phyloP scores from a whole-genome alignment of 2,329 filamentous ascomycete species.

The Cladophialophora exuberans region DNA sequence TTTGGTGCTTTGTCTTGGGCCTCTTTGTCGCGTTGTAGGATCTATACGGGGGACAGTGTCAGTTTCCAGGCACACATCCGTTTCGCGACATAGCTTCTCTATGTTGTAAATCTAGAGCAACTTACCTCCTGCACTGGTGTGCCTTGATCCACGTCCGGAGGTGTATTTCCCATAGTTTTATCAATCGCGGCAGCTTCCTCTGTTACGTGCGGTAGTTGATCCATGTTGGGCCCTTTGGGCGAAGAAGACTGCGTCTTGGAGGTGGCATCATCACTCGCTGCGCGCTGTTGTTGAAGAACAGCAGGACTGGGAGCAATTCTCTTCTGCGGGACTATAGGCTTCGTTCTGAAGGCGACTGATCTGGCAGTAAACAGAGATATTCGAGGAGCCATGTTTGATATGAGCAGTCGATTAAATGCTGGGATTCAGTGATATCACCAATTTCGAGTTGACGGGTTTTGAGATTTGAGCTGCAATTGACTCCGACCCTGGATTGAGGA shows the following conservation, averaged over 20 bases:
- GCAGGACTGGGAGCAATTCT: conserved; percentile 30
- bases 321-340: conserved; percentile 29
- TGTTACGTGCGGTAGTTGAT: conserved; percentile 61
- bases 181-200: conserved; percentile 67
- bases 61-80: no score
- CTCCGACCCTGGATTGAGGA: no score
- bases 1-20: conserved; percentile 66
- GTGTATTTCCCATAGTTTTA: conserved; percentile 59
- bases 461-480: background rate
- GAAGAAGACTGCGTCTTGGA: conserved; percentile 34
- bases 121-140: conserved; percentile 68
- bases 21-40: conserved; percentile 66
- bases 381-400: conserved; percentile 57
- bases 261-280: conserved; percentile 33
- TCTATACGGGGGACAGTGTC: conserved; percentile 46
- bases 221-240: conserved; percentile 53
- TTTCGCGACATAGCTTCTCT: background rate
- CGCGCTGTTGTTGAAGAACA: conserved; percentile 33
- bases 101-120: conserved; percentile 1
- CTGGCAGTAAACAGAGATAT: conserved; percentile 52
- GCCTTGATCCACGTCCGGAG: conserved; percentile 67
- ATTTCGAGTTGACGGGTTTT: background rate
- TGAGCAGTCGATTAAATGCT: background rate
- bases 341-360: conserved; percentile 31
- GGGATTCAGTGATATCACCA: background rate